Conservation (phyloP, 2,329 filamentous ascomycete species). For the Fusarium musae region DNA sequence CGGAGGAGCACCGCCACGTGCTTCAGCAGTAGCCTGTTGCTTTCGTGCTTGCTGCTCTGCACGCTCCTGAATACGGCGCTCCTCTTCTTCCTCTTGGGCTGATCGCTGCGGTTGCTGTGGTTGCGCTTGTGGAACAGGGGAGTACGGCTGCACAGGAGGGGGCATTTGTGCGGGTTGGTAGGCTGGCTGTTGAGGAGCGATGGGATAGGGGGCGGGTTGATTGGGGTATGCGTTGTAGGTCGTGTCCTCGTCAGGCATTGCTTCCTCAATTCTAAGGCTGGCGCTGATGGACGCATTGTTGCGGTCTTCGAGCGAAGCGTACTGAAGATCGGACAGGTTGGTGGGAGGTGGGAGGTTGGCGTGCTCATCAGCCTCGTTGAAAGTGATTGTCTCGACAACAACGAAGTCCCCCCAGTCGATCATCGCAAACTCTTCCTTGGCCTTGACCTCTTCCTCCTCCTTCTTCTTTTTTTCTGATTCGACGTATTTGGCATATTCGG, state of each 20-base stretch:
- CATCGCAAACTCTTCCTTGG: slow-evolving; percentile 79
- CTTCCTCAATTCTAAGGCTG: slow-evolving; percentile 90
- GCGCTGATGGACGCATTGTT: slow-evolving; percentile 87
- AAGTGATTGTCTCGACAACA: slow-evolving; percentile 93
- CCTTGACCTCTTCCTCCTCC: slow-evolving; percentile 86
- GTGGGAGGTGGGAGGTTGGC: slow-evolving; percentile 89
- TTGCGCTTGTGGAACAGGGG: slow-evolving; percentile 25
- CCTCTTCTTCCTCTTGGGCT: slow-evolving; percentile 70
- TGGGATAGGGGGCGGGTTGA: slow-evolving; percentile 52
- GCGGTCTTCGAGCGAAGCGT: slow-evolving; percentile 93
- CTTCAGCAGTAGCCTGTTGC: slow-evolving; percentile 82
- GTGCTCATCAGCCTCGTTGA: slow-evolving; percentile 88
- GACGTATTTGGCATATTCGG: slow-evolving; percentile 87
- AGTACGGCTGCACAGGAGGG: slow-evolving; percentile 52
- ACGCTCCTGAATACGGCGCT: slow-evolving; percentile 71
- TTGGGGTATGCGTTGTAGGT: slow-evolving; percentile 62
- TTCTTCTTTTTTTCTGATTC: slow-evolving; percentile 88
- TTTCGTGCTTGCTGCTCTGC: slow-evolving; percentile 70
- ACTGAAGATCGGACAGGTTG: slow-evolving; percentile 90
- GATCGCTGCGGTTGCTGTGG: slow-evolving; percentile 48
- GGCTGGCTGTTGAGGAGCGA: slow-evolving; percentile 51
- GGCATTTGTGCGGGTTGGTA: slow-evolving; percentile 51
- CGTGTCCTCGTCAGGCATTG: slow-evolving; percentile 83
- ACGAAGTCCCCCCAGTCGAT: slow-evolving; percentile 99
- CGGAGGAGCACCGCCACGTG: slow-evolving; percentile 72